Evolutionary conservation across 805 yeast genomes (phyloP), one percentile per base, ranked within the genome.

Genomic region (Wickerhamomyces bisporus): DNA sequence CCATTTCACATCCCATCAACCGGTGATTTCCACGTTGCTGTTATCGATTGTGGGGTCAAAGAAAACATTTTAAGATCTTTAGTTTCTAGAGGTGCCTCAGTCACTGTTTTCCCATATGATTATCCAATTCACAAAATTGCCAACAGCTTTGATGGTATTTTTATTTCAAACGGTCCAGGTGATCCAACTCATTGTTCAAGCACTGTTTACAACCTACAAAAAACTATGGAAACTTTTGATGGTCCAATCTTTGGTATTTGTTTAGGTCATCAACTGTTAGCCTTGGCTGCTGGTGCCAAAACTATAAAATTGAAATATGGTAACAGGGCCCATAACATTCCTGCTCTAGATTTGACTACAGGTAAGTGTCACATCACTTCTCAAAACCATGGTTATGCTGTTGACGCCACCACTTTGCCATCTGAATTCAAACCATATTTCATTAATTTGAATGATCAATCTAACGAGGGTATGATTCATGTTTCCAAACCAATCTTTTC

Each of bases 361-460:
- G 97, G 98, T 41, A 81, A 84, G 60, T 91, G 98, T 63, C 96
- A 93, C 65, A 94, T 93, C 62, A 93, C 99, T 11, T 91, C 98
- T 20, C 99, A 93, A 71, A 93, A 93, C 68, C 98, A 94, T 61
- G 98, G 98, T 45, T 93, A 87, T 59, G 98, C 98, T 8, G 98
- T 94, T 34, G 96, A 89, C 58, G 81, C 81, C 13, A 50, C 63
- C 18, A 83, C 96, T 24, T 72, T 93, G 53, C 80, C 82, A 39
- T 54, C 72, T 11, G 86, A 81, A 39, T 91, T 84, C 77, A 77
- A 79, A 68, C 91, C 89, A 52, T 91, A 81, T 62, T 93, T 93
- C 60, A 75, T 89, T 51, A 93, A 93, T 68, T 73, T 91, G 65
- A 93, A 93, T 62, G 99, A 93, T 63, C 81, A 87, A 61, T 85